Evolutionary conservation across 2,329 filamentous ascomycete species (phyloP).

Genomic region (Colletotrichum sp.): DNA sequence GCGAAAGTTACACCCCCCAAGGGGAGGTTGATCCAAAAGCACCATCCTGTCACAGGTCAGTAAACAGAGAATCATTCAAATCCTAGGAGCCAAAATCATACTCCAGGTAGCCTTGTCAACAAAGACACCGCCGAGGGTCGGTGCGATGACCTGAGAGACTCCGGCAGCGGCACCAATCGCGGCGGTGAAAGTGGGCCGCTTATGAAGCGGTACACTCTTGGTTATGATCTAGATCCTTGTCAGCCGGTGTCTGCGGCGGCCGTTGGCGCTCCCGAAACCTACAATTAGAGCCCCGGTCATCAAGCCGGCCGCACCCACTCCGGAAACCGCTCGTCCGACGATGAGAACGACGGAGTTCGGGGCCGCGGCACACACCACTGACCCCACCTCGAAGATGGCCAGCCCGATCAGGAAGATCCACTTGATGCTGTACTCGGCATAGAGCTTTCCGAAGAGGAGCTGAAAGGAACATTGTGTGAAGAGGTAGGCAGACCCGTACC

Average conservation of each 20-base stretch:
- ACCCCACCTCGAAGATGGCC: constrained; percentile 48
- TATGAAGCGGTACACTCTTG: constrained; percentile 54
- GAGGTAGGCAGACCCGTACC: background rate
- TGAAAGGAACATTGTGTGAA: constrained; percentile 34
- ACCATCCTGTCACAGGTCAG: constrained; percentile 38
- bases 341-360: constrained; percentile 40
- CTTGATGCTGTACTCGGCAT: constrained; percentile 58
- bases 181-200: constrained; percentile 59
- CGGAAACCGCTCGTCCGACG: constrained; percentile 44
- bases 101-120: constrained; percentile 55
- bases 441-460: constrained; percentile 59
- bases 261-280: background rate
- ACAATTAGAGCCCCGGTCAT: constrained; percentile 24
- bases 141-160: constrained; percentile 54
- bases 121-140: constrained; percentile 54
- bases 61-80: background rate
- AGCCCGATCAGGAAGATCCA: constrained; percentile 36
- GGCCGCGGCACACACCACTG: constrained; percentile 46
- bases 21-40: constrained; percentile 50
- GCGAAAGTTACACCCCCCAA: constrained; percentile 50
- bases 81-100: background rate
- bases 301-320: constrained; percentile 34
- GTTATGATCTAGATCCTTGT: constrained; percentile 49
- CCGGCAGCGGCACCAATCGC: constrained; percentile 61
- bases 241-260: background rate